Evolutionary conservation across 2,329 filamentous ascomycete species (phyloP).

Genomic region (Magnaporthiopsis incrustans): DNA sequence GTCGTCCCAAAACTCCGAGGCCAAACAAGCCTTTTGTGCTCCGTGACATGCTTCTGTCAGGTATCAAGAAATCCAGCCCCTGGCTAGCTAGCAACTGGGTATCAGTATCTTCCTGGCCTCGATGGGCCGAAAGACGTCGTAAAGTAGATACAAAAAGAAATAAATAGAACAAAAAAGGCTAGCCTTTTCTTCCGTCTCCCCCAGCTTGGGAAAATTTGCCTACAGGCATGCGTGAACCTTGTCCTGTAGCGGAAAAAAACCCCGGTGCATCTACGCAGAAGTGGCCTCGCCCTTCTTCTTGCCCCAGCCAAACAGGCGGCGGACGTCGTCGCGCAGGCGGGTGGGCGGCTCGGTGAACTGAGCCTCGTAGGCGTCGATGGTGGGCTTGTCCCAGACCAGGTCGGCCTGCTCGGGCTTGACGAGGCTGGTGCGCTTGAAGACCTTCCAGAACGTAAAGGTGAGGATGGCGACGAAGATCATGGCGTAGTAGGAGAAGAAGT

Average conservation of each 20-base stretch:
- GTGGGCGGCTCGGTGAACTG: slow-evolving; percentile 4
- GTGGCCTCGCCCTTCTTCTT: not conserved
- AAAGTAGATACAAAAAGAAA: not conserved
- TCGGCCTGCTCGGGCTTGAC: slow-evolving; percentile 16
- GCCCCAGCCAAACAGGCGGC: not conserved
- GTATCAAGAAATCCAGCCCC: not conserved
- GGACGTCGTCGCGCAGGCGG: slow-evolving; percentile 3
- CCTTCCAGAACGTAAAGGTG: slow-evolving; percentile 54
- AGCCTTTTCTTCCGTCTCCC: too few relatives aligned
- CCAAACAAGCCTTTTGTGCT: not conserved
- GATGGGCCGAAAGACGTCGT: not conserved
- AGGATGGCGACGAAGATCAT: slow-evolving; percentile 47
- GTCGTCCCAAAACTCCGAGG: not conserved
- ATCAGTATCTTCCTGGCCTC: not conserved
- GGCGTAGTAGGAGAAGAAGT: slow-evolving; percentile 46
- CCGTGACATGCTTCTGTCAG: not conserved
- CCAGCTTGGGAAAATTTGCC: too few relatives aligned
- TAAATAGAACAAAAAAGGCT: too few relatives aligned
- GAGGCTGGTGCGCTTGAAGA: slow-evolving; percentile 35
- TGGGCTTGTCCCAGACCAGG: slow-evolving; percentile 17
- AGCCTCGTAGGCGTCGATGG: slow-evolving; percentile 29
- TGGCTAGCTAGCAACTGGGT: not conserved
- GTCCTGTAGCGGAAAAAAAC: too few relatives aligned
- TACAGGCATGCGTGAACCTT: too few relatives aligned
- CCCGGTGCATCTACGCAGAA: not conserved